phyloP scores from a whole-genome alignment of 805 yeast genomes.

The Candida hungchunana region DNA sequence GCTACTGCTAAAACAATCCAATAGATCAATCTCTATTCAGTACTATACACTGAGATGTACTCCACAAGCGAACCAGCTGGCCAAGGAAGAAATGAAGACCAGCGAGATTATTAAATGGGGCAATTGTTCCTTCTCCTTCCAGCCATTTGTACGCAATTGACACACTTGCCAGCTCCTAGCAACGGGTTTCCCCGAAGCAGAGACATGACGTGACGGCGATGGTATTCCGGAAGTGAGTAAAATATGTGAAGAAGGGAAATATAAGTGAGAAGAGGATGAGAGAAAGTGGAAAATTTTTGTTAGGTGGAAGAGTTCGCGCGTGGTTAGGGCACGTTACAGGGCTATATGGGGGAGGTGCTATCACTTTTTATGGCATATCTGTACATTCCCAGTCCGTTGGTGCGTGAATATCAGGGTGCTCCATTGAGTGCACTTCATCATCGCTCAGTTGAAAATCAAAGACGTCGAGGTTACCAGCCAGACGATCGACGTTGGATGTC shows the following conservation, averaged over 20 bases:
- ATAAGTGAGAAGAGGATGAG: neutral
- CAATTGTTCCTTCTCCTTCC: slow-evolving; percentile 24
- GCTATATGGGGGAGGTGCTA: too few relatives aligned
- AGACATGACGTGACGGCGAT: slow-evolving; percentile 24
- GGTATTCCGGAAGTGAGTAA: slow-evolving; percentile 29
- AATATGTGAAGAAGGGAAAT: slow-evolving; percentile 22
- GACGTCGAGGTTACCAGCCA: slow-evolving; percentile 34
- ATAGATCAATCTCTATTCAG: neutral
- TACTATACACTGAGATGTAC: slow-evolving; percentile 11
- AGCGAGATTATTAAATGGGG: slow-evolving; percentile 26
- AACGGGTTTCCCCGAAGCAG: slow-evolving; percentile 7
- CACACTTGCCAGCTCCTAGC: slow-evolving; percentile 16
- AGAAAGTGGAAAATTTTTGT: slow-evolving; percentile 1
- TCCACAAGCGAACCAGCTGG: slow-evolving; percentile 30
- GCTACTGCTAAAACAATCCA: too few relatives aligned
- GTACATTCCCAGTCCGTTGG: slow-evolving; percentile 68
- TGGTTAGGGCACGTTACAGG: too few relatives aligned
- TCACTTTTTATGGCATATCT: slow-evolving; percentile 8
- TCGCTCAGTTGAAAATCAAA: slow-evolving; percentile 42
- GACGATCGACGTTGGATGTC: slow-evolving; percentile 33
- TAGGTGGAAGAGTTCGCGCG: slow-evolving; percentile 7
- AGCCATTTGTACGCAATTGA: slow-evolving; percentile 28
- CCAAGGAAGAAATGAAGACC: slow-evolving; percentile 13
- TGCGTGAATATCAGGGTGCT: slow-evolving; percentile 56
- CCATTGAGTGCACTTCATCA: slow-evolving; percentile 38